These are phyloP conservation scores for Pythium rishiriense DNA, from an alignment of 352 stramenopile species.

Conservation along the genomic window DNA sequence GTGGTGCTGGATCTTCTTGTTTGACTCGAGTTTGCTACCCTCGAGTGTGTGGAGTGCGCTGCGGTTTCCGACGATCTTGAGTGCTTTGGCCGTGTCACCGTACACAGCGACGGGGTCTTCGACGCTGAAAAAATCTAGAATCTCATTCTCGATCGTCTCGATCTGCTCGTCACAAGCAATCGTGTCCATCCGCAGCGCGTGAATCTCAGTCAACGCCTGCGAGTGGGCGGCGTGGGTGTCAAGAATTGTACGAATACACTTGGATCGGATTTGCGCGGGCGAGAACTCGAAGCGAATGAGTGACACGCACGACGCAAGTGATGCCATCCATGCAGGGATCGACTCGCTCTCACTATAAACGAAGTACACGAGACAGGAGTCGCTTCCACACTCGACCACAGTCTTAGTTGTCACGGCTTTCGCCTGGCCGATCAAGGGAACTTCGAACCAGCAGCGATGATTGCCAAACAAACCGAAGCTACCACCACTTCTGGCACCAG, in stretches of 20 bases:
- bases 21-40: constrained; percentile 39
- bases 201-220: constrained; percentile 52
- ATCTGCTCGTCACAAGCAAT: constrained; percentile 57
- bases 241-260: constrained; percentile 35
- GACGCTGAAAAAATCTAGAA: constrained; percentile 58
- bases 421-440: not conserved
- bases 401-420: constrained; percentile 6
- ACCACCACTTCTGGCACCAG: not conserved
- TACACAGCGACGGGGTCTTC: constrained; percentile 44
- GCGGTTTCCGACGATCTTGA: constrained; percentile 63
- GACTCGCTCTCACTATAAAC: constrained; percentile 40
- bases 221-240: constrained; percentile 28
- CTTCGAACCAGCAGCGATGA: constrained; percentile 43
- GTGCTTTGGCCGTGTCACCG: constrained; percentile 44
- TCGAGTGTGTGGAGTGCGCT: constrained; percentile 50
- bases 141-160: constrained; percentile 52
- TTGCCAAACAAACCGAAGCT: constrained; percentile 7
- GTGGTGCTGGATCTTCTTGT: constrained; percentile 38
- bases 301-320: constrained; percentile 40
- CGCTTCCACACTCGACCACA: constrained; percentile 42
- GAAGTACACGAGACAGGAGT: constrained; percentile 47
- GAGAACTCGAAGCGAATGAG: constrained; percentile 54
- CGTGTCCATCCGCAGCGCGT: constrained; percentile 45
- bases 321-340: constrained; percentile 40
- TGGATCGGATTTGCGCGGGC: constrained; percentile 30